Conservation (phyloP, 192 early-diverging fungal genomes). For the Gaertneriomyces sp. region DNA sequence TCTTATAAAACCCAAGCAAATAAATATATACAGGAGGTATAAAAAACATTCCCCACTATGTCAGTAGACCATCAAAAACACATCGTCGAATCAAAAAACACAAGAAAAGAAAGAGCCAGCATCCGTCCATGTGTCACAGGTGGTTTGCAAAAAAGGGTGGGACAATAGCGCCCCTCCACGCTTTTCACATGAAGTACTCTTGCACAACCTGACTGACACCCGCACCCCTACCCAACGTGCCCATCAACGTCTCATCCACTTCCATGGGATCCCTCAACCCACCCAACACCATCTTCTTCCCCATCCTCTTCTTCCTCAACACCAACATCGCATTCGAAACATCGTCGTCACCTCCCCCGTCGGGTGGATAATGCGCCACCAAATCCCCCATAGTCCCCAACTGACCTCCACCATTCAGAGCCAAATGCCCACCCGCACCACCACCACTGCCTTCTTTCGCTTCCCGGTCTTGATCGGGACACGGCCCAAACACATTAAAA, state of each 20-base stretch:
- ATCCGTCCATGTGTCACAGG: no score
- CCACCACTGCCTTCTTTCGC: background rate
- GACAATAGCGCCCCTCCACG: no score
- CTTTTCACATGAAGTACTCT: no score
- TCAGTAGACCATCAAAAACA: no score
- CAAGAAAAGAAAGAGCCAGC: no score
- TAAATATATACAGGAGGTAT: no score
- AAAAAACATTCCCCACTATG: no score
- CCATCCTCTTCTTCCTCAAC: slow-evolving; percentile 5
- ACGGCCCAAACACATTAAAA: slow-evolving; percentile 88
- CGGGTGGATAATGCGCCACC: slow-evolving; percentile 12
- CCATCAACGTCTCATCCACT: slow-evolving; percentile 11
- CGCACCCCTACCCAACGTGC: background rate
- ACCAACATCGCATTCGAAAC: background rate
- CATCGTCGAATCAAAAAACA: no score
- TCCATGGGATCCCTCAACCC: slow-evolving; percentile 17
- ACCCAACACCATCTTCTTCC: slow-evolving; percentile 8
- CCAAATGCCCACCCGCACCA: no score
- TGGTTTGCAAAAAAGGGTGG: no score
- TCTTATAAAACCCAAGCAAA: no score
- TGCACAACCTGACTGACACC: no score
- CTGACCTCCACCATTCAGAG: slow-evolving; percentile 1
- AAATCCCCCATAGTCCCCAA: slow-evolving; percentile 7
- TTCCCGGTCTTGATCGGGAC: slow-evolving; percentile 71
- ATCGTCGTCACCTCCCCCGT: background rate